phyloP scores from a whole-genome alignment of 768 basidiomycete species.

The Boletus subparvulus region DNA sequence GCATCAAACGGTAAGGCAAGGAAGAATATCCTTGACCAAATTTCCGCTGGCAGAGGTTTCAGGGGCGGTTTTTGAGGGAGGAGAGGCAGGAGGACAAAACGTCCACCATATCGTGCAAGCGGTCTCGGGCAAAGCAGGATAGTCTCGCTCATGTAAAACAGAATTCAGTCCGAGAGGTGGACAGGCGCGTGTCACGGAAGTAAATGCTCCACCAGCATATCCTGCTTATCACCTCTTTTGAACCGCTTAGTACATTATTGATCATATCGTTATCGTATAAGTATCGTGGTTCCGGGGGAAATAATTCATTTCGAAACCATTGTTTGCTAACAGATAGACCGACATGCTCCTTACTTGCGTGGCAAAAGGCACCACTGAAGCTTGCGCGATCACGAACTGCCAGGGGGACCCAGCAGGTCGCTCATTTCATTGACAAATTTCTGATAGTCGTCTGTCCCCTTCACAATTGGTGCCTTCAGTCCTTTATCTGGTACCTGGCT shows the following conservation, averaged over 20 bases:
- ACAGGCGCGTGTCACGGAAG: slow-evolving; percentile 5
- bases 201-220: not conserved
- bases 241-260: not conserved
- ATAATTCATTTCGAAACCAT: not conserved
- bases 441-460: slow-evolving; percentile 66
- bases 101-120: slow-evolving; percentile 56
- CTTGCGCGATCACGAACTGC: slow-evolving; percentile 9
- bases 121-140: slow-evolving; percentile 68
- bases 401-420: slow-evolving; percentile 50
- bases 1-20: slow-evolving; percentile 26
- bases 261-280: not conserved
- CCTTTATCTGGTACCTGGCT: slow-evolving; percentile 17
- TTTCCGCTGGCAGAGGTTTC: slow-evolving; percentile 62
- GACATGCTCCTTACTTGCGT: not conserved
- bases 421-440: slow-evolving; percentile 77
- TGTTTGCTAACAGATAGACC: not conserved
- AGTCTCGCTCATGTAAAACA: slow-evolving; percentile 32
- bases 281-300: not conserved
- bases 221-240: not conserved
- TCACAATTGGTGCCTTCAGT: slow-evolving; percentile 30
- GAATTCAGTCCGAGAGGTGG: not conserved
- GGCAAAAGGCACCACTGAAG: not conserved
- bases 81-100: slow-evolving; percentile 65
- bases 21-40: slow-evolving; percentile 66
- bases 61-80: slow-evolving; percentile 53